Evolutionary conservation across 2,329 filamentous ascomycete species (phyloP).

Genomic region (Nothopassalora personata): DNA sequence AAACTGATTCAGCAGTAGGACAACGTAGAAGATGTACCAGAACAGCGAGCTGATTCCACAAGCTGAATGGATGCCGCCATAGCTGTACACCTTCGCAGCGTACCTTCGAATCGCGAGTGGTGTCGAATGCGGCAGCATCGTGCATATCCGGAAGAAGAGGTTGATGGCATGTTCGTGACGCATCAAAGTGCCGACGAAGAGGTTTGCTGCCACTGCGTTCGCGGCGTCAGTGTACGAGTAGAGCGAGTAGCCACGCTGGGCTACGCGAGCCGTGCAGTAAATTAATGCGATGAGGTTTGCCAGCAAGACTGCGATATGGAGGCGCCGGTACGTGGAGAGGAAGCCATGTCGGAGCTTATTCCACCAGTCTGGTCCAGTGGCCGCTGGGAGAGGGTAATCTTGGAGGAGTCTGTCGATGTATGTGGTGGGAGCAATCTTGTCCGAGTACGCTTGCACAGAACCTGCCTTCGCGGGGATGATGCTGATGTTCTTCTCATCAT

Average conservation of each 20-base stretch:
- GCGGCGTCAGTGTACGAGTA: slow-evolving; percentile 26
- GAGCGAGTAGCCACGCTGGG: not conserved
- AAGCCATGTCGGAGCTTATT: slow-evolving; percentile 28
- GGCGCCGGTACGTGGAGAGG: slow-evolving; percentile 29
- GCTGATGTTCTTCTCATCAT: not conserved
- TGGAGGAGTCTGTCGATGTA: slow-evolving; percentile 19
- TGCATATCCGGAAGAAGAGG: slow-evolving; percentile 32
- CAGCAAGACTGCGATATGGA: slow-evolving; percentile 27
- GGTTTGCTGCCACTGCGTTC: slow-evolving; percentile 33
- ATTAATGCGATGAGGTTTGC: slow-evolving; percentile 26
- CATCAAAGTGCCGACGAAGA: slow-evolving; percentile 33
- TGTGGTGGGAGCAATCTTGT: slow-evolving; percentile 21
- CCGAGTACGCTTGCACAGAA: not conserved
- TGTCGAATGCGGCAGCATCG: slow-evolving; percentile 29
- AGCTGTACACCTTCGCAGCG: slow-evolving; percentile 38
- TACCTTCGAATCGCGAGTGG: slow-evolving; percentile 34
- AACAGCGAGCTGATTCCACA: slow-evolving; percentile 34
- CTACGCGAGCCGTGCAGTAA: slow-evolving; percentile 1
- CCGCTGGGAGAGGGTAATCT: slow-evolving; percentile 20
- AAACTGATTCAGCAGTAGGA: slow-evolving; percentile 28
- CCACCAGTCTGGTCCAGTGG: slow-evolving; percentile 15
- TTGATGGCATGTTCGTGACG: slow-evolving; percentile 41
- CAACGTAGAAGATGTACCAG: slow-evolving; percentile 43
- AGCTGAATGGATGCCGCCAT: slow-evolving; percentile 39
- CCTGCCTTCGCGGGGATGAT: not conserved